Conservation (phyloP, 805 yeast species). For the Isabelozyma rhagii region DNA sequence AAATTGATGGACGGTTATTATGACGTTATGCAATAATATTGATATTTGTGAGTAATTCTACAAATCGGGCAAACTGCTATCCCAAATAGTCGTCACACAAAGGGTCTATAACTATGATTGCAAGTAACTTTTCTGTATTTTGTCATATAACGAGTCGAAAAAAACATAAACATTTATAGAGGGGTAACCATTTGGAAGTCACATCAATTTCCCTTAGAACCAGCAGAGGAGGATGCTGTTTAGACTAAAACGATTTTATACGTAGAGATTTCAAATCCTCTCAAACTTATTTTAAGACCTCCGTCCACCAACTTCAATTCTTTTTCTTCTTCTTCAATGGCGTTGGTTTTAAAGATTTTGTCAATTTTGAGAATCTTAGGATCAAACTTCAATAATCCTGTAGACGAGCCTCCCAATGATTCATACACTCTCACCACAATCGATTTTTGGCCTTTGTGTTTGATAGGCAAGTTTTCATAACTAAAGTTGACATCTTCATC, state of each 20-base stretch:
- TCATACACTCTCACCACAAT: conserved; percentile 80
- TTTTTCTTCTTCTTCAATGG: conserved; percentile 52
- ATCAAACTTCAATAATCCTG: conserved; percentile 47
- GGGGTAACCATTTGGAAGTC: not conserved
- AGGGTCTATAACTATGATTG: too few species aligned
- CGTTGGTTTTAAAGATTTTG: conserved; percentile 53
- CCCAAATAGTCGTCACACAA: not conserved
- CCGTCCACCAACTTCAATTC: conserved; percentile 36
- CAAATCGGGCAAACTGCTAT: conserved; percentile 1
- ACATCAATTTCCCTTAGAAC: conserved; percentile 2
- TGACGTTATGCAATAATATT: conserved; percentile 2
- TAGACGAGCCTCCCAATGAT: conserved; percentile 75
- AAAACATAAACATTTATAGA: not conserved
- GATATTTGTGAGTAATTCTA: conserved; percentile 2
- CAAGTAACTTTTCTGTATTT: too few species aligned
- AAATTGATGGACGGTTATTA: not conserved
- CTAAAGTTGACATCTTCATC: conserved; percentile 55
- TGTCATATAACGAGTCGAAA: not conserved
- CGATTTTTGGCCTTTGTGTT: conserved; percentile 36
- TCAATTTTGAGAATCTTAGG: conserved; percentile 35
- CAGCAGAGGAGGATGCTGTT: not conserved
- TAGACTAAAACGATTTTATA: conserved; percentile 44
- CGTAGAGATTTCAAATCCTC: conserved; percentile 80
- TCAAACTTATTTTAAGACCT: conserved; percentile 41
- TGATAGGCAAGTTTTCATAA: conserved; percentile 45